Percentiles rank a stretch among this genome's conserved stretches.
phyloP scores from a whole-genome alignment of 1,284 basidiomycete genomes.

The Microbotryum violaceum region DNA sequence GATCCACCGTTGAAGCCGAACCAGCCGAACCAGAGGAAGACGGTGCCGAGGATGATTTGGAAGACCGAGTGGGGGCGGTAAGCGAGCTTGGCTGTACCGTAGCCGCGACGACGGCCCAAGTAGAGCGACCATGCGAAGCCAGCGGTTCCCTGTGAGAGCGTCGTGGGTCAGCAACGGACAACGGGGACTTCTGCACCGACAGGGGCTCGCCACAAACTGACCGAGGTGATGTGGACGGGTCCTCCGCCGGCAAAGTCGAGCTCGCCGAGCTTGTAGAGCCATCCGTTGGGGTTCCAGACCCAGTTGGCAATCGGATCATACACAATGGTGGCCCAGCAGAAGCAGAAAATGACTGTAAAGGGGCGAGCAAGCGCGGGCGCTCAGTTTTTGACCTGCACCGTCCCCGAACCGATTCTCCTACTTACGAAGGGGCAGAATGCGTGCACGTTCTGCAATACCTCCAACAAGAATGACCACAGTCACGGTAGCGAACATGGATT shows the following conservation, averaged over 20 bases:
- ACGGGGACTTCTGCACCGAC: too few species aligned
- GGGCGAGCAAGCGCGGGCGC: not conserved
- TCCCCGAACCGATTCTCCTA: not conserved
- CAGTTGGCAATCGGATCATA: constrained; percentile 81
- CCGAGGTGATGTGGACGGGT: constrained; percentile 52
- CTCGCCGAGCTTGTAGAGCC: constrained; percentile 82
- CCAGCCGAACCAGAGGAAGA: constrained; percentile 92
- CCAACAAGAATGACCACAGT: constrained; percentile 51
- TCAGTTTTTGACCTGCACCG: too few species aligned
- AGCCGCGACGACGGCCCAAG: constrained; percentile 79
- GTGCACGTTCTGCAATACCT: constrained; percentile 83
- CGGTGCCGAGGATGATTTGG: constrained; percentile 77
- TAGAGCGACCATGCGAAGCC: constrained; percentile 86
- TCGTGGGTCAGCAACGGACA: not conserved
- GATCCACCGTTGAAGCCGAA: constrained; percentile 67
- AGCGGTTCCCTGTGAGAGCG: constrained; percentile 64
- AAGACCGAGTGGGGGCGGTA: constrained; percentile 91
- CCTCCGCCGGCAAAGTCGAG: constrained; percentile 65
- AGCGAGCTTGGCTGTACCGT: constrained; percentile 74
- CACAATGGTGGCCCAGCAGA: constrained; percentile 78
- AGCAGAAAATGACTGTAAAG: constrained; percentile 60
- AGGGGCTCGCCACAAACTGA: not conserved
- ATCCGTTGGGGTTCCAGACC: constrained; percentile 88
- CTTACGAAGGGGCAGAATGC: constrained; percentile 70
- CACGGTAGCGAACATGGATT: constrained; percentile 80